phyloP scores from a whole-genome alignment of 129 eudicot species.

The Centaurea solstitialis region DNA sequence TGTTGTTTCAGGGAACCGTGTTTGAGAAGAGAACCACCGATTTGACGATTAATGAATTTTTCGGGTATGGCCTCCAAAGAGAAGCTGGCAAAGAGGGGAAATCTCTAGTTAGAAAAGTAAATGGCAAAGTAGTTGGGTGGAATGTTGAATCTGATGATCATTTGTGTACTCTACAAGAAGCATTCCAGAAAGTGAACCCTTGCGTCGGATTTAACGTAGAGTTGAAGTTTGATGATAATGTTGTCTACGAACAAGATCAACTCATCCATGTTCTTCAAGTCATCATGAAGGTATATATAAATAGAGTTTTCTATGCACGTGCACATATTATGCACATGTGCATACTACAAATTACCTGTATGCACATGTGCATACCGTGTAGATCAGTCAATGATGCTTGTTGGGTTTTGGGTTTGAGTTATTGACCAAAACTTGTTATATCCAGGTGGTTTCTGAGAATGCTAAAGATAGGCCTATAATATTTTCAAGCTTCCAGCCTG shows the following conservation, averaged over 20 bases:
- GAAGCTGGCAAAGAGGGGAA: slow-evolving; percentile 52
- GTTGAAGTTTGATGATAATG: slow-evolving; percentile 73
- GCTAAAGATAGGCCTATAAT: slow-evolving; percentile 72
- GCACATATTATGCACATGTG: too few species aligned
- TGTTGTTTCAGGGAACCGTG: slow-evolving; percentile 46
- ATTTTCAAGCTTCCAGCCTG: slow-evolving; percentile 89
- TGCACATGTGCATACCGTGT: too few species aligned
- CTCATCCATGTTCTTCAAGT: slow-evolving; percentile 58
- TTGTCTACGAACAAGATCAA: slow-evolving; percentile 54
- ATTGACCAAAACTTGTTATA: neutral
- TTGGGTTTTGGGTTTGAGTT: neutral
- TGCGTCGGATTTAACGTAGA: slow-evolving; percentile 79
- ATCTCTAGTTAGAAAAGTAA: slow-evolving; percentile 64
- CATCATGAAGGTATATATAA: slow-evolving; percentile 47
- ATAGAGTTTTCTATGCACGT: too few species aligned
- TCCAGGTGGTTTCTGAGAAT: slow-evolving; percentile 58
- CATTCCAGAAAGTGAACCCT: slow-evolving; percentile 69
- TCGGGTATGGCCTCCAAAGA: slow-evolving; percentile 72
- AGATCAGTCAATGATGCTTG: too few species aligned
- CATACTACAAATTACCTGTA: too few species aligned
- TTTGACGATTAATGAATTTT: slow-evolving; percentile 60
- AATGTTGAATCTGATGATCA: slow-evolving; percentile 68
- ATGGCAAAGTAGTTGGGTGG: slow-evolving; percentile 69
- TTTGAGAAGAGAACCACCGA: slow-evolving; percentile 80
- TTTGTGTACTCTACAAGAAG: slow-evolving; percentile 80